Base-by-base conservation (phyloP, 2,329 filamentous ascomycete genomes). In the Ambrosiella beaveri region DNA sequence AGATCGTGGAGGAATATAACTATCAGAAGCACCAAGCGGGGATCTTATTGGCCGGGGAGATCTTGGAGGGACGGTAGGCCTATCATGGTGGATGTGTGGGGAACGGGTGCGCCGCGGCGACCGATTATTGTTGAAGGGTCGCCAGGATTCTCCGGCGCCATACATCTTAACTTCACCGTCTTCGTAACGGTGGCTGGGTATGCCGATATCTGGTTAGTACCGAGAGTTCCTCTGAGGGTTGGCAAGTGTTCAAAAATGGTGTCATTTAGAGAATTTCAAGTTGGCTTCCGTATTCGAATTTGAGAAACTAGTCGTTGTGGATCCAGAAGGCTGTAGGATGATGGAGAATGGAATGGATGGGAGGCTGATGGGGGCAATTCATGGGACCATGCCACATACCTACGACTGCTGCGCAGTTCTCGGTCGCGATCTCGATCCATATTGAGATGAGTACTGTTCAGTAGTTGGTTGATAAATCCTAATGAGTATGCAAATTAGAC, bases 121-220 rank as follows among this genome's bases (percentile, higher is more conserved):
- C 58, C 74, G 68, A 59, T 69, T 70, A 57, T 74, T 68, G 55
- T 78, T 79, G 60, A 76, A 80, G 9, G 78, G 78, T 60, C 78
- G 71, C 71, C 79, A 81, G 41, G 77, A 80, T 67, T 81, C 78
- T 60, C 78, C 78, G 11, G 79, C 79, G 56, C 78, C 78, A 65
- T 81, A 81, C 64, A 78, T 73, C 62, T 79, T 76, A 57, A 81
- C 79, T 68, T 81, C 78, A 50, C 78, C 78, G 63, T 81, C 78
- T 62, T 81, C 78, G 64, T 78, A 81, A 65, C 78, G 80, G 60
- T 50, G 40, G 41, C 19, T 50, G 13, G 27, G 27, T 27, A 27
- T 27, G 27, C 27, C 27, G 3, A 27, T 27, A 27, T 27, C 27
- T 27, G 27, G 27, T 27, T 27, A 57, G 45, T 15, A 19, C 17